These are phyloP conservation scores for Quercus tomentella DNA, from an alignment of 331 rosid genomes.

Conservation along the genomic window DNA sequence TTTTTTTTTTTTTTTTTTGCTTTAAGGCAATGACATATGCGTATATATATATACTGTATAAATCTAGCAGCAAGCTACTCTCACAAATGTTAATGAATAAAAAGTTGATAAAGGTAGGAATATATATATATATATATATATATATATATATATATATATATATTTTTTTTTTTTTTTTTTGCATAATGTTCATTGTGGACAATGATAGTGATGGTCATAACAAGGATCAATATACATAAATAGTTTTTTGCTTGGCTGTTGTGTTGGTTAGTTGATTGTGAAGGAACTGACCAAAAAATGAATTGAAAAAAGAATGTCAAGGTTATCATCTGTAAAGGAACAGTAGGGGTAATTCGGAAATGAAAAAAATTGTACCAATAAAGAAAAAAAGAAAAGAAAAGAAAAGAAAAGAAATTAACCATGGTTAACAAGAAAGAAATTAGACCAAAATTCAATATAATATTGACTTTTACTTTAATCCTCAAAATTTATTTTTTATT, in stretches of 20 bases:
- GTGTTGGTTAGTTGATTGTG: slow-evolving; percentile 12
- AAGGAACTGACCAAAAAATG: neutral
- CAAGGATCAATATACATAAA: neutral
- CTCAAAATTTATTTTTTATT: too few species aligned
- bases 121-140: neutral
- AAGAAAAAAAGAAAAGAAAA: neutral
- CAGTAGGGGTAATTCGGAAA: slow-evolving; percentile 1
- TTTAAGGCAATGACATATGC: too few species aligned
- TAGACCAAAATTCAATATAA: too few species aligned
- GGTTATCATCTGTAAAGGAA: neutral
- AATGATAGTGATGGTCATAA: slow-evolving; percentile 17
- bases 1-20: too few species aligned
- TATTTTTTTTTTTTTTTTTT: too few species aligned
- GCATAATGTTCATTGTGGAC: neutral
- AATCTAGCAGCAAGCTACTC: too few species aligned
- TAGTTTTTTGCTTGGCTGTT: neutral
- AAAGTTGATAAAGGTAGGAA: neutral
- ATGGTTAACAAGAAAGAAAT: neutral
- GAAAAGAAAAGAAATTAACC: neutral
- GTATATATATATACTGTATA: too few species aligned
- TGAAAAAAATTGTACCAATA: neutral
- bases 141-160: neutral
- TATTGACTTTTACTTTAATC: too few species aligned
- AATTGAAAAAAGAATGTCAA: too few species aligned
- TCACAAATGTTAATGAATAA: neutral